Evolutionary conservation across 2,329 filamentous ascomycete species (phyloP).

Genomic region (Colletotrichum sp.): DNA sequence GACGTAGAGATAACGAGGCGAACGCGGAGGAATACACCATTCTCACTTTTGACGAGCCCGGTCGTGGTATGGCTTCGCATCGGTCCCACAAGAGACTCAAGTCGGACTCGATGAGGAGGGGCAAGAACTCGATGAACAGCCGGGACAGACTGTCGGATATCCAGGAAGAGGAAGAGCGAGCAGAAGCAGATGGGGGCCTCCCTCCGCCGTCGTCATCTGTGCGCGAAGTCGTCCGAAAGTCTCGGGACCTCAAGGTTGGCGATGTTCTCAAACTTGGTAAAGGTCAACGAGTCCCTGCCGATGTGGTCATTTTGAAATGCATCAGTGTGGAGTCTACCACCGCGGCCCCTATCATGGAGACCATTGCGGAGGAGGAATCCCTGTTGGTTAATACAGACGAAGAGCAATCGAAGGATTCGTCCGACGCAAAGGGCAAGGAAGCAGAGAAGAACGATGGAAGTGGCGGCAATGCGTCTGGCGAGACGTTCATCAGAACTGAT

Average conservation of each 20-base stretch:
- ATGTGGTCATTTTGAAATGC: slow-evolving; percentile 92
- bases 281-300: slow-evolving; percentile 90
- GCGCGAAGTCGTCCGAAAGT: slow-evolving; percentile 77
- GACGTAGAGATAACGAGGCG: slow-evolving; percentile 88
- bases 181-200: slow-evolving; percentile 44
- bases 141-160: slow-evolving; percentile 65
- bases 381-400: slow-evolving; percentile 45
- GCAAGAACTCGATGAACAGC: slow-evolving; percentile 37
- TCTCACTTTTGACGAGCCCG: slow-evolving; percentile 70
- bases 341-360: slow-evolving; percentile 27
- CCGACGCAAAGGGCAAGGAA: slow-evolving; percentile 36
- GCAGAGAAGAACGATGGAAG: slow-evolving; percentile 30
- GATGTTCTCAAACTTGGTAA: slow-evolving; percentile 94
- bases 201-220: slow-evolving; percentile 53
- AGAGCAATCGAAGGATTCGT: slow-evolving; percentile 25
- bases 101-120: slow-evolving; percentile 43
- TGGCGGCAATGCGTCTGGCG: slow-evolving; percentile 62
- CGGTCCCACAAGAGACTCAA: slow-evolving; percentile 50
- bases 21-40: slow-evolving; percentile 90
- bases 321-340: slow-evolving; percentile 59
- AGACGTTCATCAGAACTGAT: slow-evolving; percentile 97
- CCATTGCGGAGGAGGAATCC: slow-evolving; percentile 35
- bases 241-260: slow-evolving; percentile 88
- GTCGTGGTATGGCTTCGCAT: slow-evolving; percentile 30
- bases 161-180: slow-evolving; percentile 68